Percentiles rank a stretch among this genome's conserved stretches.
These are phyloP conservation scores for Cystofilobasidium macerans DNA, from an alignment of 768 basidiomycete species.

Conservation along the genomic window DNA sequence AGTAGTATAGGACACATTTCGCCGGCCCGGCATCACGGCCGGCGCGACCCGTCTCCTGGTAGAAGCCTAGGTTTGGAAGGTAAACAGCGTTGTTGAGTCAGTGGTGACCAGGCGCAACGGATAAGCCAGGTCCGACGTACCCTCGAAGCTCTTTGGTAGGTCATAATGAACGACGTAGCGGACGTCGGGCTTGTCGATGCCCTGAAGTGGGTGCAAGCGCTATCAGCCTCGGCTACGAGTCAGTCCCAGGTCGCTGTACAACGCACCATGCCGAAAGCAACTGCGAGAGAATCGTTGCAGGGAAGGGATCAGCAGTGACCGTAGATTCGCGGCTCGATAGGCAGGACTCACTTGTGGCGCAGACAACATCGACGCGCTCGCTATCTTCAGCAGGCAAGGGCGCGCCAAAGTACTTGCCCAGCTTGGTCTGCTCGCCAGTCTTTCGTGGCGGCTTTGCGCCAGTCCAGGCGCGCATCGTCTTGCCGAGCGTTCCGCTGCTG, in stretches of 20 bases:
- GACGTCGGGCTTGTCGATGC: slow-evolving; percentile 72
- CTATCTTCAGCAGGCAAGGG: slow-evolving; percentile 19
- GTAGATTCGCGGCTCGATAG: no score
- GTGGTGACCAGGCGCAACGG: no score
- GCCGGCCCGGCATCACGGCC: slow-evolving; percentile 69
- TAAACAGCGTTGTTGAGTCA: no score
- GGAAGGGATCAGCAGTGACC: neutral
- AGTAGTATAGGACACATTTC: slow-evolving; percentile 73
- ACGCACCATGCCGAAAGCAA: slow-evolving; percentile 62
- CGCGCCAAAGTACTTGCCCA: neutral
- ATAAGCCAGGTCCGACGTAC: no score
- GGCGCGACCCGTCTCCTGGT: slow-evolving; percentile 68
- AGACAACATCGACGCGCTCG: slow-evolving; percentile 26
- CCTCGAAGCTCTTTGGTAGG: slow-evolving; percentile 72
- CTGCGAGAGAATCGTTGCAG: slow-evolving; percentile 55
- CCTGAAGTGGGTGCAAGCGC: no score
- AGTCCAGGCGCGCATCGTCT: slow-evolving; percentile 50
- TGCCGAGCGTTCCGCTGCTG: slow-evolving; percentile 45
- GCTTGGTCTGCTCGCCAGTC: slow-evolving; percentile 8
- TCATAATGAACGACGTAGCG: slow-evolving; percentile 72
- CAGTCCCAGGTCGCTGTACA: neutral
- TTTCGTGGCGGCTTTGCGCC: slow-evolving; percentile 36
- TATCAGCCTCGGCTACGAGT: neutral
- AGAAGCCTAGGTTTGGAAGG: slow-evolving; percentile 49
- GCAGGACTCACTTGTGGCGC: slow-evolving; percentile 19